Base-by-base conservation (phyloP, 2,329 filamentous ascomycete species). In the Gnomoniopsis smithogilvyi region DNA sequence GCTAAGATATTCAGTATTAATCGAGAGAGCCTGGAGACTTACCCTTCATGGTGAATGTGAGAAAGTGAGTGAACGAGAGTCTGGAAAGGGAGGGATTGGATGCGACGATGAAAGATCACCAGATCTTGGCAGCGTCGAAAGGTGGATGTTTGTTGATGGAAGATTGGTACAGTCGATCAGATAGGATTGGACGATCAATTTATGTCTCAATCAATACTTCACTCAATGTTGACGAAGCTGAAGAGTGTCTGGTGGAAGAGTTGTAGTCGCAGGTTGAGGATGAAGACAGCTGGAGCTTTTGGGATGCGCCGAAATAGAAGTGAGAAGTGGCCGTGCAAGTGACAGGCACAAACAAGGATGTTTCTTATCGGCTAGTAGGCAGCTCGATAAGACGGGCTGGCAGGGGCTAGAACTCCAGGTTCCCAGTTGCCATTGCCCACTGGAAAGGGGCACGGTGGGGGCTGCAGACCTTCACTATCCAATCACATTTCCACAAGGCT, bases 21-120 rank as follows among this genome's bases (percentile, higher is more conserved):
- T 30, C 17, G 19, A 38, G 21, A 22, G 21, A 24, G 12, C 19
- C 15, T 48, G 47, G 49, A 21, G n/a, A 19, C 61, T 53, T 52
- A 62, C 61, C 61, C 61, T 62, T 62, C 61, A 62, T 62, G 19
- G 3, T 62, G 43, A 47, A n/a, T 12, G 53, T 54, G 54, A 26
- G 26, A 33, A 49, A 43, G 48, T 36, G 26, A 30, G 36, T 58
- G 34, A 60, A 60, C 33, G 58, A 62, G 54, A 33, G 58, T 58
- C 34, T 21, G 30, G 33, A 54, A 54, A 45, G 47, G 30, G 36
- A 36, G 53, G 46, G 41, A 47, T 34, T 14, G 19, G 24, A 36
- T 33, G 43, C 47, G 48, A 21, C 36, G 24, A 22, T 34, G 38
- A 24, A 41, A 45, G 54, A 51, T 50, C 46, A 50, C 54, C 54